A percentile compares a stretch with the other conserved stretches of the same genome.
Evolutionary conservation across 441 rosid genomes (phyloP).

Genomic region (Aquilaria agallochum): DNA sequence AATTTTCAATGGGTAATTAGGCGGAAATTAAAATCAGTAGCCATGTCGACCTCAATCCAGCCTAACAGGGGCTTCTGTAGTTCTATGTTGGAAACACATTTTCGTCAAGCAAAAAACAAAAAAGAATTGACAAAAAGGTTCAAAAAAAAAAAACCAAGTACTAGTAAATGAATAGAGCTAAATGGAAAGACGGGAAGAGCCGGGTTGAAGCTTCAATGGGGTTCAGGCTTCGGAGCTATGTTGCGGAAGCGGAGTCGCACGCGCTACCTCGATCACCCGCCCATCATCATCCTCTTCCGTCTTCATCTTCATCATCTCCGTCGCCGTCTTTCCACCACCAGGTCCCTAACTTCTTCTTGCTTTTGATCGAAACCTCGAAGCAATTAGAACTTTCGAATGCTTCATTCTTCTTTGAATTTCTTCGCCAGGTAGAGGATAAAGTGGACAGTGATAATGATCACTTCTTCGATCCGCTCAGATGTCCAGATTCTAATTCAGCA

Average conservation of each 20-base stretch:
- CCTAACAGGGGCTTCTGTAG: no score
- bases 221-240: conserved; percentile 69
- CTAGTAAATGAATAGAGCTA: not conserved
- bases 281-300: conserved; percentile 60
- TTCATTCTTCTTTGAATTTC: not conserved
- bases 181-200: not conserved
- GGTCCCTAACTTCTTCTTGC: conserved; percentile 18
- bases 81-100: no score
- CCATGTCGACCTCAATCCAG: no score
- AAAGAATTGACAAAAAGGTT: no score
- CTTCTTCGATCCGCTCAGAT: conserved; percentile 83
- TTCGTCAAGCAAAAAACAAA: not conserved
- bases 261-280: conserved; percentile 51
- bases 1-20: no score
- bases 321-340: conserved; percentile 29
- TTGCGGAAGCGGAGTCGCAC: conserved; percentile 34
- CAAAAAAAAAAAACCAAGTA: no score
- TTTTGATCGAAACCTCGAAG: not conserved
- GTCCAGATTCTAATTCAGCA: conserved; percentile 21
- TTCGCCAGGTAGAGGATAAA: conserved; percentile 27
- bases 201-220: conserved; percentile 37
- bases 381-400: not conserved
- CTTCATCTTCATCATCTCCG: conserved; percentile 29
- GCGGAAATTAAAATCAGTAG: no score
- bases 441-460: conserved; percentile 24